Conservation (phyloP, 495 filamentous ascomycete genomes). For the Penicillium subrubescens region DNA sequence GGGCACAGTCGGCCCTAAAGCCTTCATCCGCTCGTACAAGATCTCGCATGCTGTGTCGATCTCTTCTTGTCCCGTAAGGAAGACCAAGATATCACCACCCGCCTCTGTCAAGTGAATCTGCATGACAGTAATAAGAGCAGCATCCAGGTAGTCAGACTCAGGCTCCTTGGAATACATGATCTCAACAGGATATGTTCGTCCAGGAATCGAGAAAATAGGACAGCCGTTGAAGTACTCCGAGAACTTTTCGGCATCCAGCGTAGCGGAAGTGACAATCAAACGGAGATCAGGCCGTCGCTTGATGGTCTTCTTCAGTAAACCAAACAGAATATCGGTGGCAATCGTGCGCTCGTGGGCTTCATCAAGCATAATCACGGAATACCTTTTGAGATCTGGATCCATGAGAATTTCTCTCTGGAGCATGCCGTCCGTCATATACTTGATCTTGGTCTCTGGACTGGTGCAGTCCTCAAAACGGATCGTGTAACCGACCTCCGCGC, state of each 20-base stretch:
- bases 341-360: constrained; percentile 98
- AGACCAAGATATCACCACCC: constrained; percentile 88
- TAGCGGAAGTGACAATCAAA: constrained; percentile 94
- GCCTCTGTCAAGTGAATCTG: constrained; percentile 95
- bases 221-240: constrained; percentile 91
- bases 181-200: constrained; percentile 92
- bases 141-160: constrained; percentile 93
- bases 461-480: constrained; percentile 98
- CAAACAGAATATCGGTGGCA: constrained; percentile 93
- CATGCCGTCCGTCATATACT: constrained; percentile 99
- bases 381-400: constrained; percentile 82
- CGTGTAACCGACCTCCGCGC: constrained; percentile 93
- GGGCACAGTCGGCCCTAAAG: constrained; percentile 83
- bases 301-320: constrained; percentile 89
- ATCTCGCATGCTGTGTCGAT: constrained; percentile 95
- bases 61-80: constrained; percentile 96
- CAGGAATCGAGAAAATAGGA: constrained; percentile 95
- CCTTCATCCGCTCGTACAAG: constrained; percentile 94
- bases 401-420: constrained; percentile 91
- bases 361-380: constrained; percentile 97
- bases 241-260: constrained; percentile 96
- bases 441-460: constrained; percentile 86
- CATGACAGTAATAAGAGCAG: constrained; percentile 95
- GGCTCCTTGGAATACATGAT: constrained; percentile 93
- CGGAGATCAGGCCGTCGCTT: constrained; percentile 85